Evolutionary conservation across 805 yeast species (phyloP).

Genomic region (Sungouiozyma intestinalis): DNA sequence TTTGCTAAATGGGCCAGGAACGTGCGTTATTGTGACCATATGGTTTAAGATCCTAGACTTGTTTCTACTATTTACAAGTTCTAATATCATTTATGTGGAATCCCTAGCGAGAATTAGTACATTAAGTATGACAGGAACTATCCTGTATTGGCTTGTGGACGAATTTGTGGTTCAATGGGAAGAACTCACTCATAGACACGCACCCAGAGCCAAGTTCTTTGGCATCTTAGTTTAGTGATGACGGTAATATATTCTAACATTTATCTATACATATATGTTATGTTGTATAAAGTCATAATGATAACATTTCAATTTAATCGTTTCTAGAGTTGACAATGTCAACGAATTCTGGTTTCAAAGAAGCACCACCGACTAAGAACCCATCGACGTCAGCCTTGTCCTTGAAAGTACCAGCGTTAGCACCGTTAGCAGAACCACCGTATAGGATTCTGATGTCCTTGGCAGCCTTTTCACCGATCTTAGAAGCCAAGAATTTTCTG

Average conservation of each 20-base stretch:
- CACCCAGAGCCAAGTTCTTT: conserved; percentile 56
- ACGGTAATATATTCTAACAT: conserved; percentile 1
- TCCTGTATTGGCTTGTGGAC: conserved; percentile 62
- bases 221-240: conserved; percentile 57
- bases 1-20: conserved; percentile 33
- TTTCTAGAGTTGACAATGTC: conserved; percentile 89
- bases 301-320: conserved; percentile 27
- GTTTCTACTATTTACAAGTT: conserved; percentile 7
- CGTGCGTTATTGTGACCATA: conserved; percentile 24
- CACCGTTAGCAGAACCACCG: conserved; percentile 98
- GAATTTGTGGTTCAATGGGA: conserved; percentile 89
- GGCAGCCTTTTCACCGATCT: conserved; percentile 73
- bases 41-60: conserved; percentile 23
- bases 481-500: conserved; percentile 69
- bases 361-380: conserved; percentile 98
- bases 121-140: conserved; percentile 66
- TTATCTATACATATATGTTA: conserved; percentile 1
- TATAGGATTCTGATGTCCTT: conserved; percentile 78
- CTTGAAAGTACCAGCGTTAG: conserved; percentile 82
- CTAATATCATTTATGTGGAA: conserved; percentile 67
- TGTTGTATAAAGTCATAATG: neutral
- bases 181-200: conserved; percentile 35
- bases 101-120: conserved; percentile 21
- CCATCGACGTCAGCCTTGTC: conserved; percentile 94
- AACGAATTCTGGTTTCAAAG: conserved; percentile 94